These are phyloP conservation scores for Takashimella koratensis DNA, from an alignment of 1,284 basidiomycete species.

Conservation along the genomic window DNA sequence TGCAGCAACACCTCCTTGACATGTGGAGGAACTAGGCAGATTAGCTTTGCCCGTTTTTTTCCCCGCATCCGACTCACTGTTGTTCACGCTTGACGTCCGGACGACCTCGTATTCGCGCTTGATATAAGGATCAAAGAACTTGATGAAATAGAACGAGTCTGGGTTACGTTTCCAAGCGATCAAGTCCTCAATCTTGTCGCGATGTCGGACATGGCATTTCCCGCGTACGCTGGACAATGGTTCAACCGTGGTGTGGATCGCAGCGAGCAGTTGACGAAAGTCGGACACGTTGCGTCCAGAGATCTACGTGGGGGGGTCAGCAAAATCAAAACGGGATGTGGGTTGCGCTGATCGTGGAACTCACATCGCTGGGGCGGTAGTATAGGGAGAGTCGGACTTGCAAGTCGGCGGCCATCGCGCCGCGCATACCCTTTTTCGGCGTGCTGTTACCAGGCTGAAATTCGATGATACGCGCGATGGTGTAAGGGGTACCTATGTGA, in stretches of 20 bases:
- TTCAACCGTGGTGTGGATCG: constrained; percentile 92
- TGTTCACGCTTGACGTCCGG: constrained; percentile 76
- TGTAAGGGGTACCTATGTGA: constrained; percentile 71
- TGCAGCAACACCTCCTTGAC: constrained; percentile 70
- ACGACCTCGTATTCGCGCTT: constrained; percentile 98
- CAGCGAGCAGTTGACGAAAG: constrained; percentile 82
- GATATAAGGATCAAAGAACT: constrained; percentile 94
- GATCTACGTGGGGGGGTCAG: constrained; percentile 63
- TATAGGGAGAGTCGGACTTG: constrained; percentile 84
- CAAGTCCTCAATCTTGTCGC: constrained; percentile 89
- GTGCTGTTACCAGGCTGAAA: constrained; percentile 65
- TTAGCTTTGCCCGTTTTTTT: not conserved
- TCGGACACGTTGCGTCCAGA: constrained; percentile 59
- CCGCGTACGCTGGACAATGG: constrained; percentile 86
- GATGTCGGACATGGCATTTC: constrained; percentile 87
- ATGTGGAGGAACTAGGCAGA: constrained; percentile 64
- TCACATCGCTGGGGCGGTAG: constrained; percentile 65
- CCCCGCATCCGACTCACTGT: constrained; percentile 60
- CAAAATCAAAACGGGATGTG: not conserved
- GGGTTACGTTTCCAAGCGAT: constrained; percentile 92
- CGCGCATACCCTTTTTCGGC: constrained; percentile 33
- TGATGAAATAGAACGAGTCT: constrained; percentile 91
- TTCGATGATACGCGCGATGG: constrained; percentile 92
- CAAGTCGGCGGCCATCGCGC: constrained; percentile 23
- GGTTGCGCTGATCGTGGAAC: too few species aligned